phyloP scores from a whole-genome alignment of 768 basidiomycete genomes.

The Cytidiella melzeri region DNA sequence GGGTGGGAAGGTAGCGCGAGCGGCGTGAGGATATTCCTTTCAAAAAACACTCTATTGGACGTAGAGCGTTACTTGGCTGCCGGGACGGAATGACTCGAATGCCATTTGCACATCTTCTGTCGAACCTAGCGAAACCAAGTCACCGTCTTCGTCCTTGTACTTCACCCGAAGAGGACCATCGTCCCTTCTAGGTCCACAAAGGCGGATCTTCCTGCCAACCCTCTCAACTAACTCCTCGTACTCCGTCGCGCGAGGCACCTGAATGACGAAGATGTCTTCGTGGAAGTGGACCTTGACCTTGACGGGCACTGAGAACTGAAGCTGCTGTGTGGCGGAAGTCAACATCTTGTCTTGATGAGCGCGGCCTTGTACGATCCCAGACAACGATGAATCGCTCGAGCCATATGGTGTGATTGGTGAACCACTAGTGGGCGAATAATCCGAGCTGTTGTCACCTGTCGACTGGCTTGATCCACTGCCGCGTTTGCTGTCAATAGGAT shows the following conservation, averaged over 20 bases:
- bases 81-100: conserved; percentile 75
- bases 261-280: conserved; percentile 93
- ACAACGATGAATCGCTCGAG: conserved; percentile 79
- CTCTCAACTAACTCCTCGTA: conserved; percentile 83
- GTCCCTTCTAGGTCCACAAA: conserved; percentile 78
- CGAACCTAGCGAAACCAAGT: conserved; percentile 80
- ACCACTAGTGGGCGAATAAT: conserved; percentile 78
- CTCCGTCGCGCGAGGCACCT: conserved; percentile 74
- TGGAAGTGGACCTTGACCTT: conserved; percentile 94
- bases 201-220: conserved; percentile 87
- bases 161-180: conserved; percentile 81
- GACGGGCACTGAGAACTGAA: conserved; percentile 40
- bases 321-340: conserved; percentile 19
- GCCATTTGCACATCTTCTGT: conserved; percentile 95
- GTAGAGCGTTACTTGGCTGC: conserved; percentile 76
- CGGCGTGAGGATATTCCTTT: too few relatives aligned
- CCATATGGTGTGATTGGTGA: conserved; percentile 89
- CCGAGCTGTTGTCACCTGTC: conserved; percentile 66
- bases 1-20: neutral
- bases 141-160: conserved; percentile 90
- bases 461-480: conserved; percentile 84
- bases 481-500: conserved; percentile 50
- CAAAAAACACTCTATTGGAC: conserved; percentile 44
- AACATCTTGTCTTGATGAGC: conserved; percentile 43
- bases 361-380: conserved; percentile 42